Conservation (phyloP, 768 basidiomycete species). For the Kockovaella imperatae region DNA sequence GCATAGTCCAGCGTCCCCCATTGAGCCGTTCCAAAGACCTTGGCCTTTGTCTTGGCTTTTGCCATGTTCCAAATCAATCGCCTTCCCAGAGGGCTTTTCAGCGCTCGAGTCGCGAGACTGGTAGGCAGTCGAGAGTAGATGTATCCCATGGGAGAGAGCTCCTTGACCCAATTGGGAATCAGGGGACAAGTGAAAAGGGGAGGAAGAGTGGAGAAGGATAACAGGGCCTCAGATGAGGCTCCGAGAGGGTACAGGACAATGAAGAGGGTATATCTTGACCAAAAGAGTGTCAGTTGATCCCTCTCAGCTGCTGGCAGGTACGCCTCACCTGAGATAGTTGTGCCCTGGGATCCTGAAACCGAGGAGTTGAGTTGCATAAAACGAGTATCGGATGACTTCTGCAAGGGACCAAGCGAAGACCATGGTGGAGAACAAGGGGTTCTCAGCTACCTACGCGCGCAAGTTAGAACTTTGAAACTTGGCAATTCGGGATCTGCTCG, state of each 20-base stretch:
- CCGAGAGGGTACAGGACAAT: constrained; percentile 89
- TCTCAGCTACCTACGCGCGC: constrained; percentile 33
- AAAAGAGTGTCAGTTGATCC: not conserved
- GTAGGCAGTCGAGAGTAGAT: constrained; percentile 23
- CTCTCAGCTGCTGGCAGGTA: not conserved
- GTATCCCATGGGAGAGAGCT: constrained; percentile 12
- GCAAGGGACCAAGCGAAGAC: constrained; percentile 84
- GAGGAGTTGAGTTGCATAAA: constrained; percentile 66
- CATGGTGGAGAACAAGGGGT: constrained; percentile 82
- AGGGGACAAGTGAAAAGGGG: constrained; percentile 21
- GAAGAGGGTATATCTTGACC: constrained; percentile 77
- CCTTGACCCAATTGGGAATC: constrained; percentile 1
- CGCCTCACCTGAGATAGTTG: constrained; percentile 43
- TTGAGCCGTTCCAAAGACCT: constrained; percentile 1
- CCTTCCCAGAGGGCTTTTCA: constrained; percentile 48
- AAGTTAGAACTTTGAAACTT: not conserved
- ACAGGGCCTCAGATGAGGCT: constrained; percentile 79
- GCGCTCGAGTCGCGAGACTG: not conserved
- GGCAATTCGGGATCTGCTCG: too few species aligned
- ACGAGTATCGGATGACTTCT: constrained; percentile 84
- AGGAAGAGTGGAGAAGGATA: constrained; percentile 71
- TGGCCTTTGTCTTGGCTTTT: constrained; percentile 9
- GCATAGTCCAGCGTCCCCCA: constrained; percentile 58
- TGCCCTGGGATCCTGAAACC: constrained; percentile 49
- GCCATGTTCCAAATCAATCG: constrained; percentile 34